A percentile compares a stretch with the other conserved stretches of the same genome.
Evolutionary conservation across 257 asterid genomes (phyloP).

Genomic region (Solanum gandarillasii): DNA sequence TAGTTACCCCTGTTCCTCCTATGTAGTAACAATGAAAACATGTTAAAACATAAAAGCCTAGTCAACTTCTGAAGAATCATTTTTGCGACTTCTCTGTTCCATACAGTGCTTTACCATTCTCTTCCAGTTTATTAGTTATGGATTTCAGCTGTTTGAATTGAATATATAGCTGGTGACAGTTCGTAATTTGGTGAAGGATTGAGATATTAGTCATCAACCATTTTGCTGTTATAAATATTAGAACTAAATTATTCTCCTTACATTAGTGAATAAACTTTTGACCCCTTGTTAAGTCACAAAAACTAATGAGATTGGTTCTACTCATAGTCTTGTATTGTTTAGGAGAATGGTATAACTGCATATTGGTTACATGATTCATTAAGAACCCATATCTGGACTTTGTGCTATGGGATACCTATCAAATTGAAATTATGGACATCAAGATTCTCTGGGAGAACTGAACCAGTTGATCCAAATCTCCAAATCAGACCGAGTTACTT

Average conservation of each 20-base stretch:
- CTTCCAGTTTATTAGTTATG: neutral
- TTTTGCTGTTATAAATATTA: neutral
- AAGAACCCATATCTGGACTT: neutral
- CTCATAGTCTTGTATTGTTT: neutral
- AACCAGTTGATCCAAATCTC: neutral
- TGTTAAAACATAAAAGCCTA: neutral
- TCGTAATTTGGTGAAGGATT: neutral
- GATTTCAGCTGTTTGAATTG: neutral
- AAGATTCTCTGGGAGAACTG: neutral
- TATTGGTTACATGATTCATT: neutral
- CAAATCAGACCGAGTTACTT: neutral
- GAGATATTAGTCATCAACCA: neutral
- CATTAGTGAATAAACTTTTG: neutral
- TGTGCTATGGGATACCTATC: neutral
- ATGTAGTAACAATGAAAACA: neutral
- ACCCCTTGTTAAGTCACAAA: neutral
- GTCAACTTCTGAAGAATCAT: neutral
- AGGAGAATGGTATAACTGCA: neutral
- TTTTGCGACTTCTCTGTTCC: neutral
- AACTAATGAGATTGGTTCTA: neutral
- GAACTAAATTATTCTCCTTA: neutral
- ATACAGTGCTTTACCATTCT: neutral
- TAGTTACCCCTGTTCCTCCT: neutral
- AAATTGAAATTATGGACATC: neutral
- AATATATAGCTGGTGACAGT: neutral